Evolutionary conservation across 2,329 filamentous ascomycete genomes (phyloP).

Genomic region (Aciculosporium take): DNA sequence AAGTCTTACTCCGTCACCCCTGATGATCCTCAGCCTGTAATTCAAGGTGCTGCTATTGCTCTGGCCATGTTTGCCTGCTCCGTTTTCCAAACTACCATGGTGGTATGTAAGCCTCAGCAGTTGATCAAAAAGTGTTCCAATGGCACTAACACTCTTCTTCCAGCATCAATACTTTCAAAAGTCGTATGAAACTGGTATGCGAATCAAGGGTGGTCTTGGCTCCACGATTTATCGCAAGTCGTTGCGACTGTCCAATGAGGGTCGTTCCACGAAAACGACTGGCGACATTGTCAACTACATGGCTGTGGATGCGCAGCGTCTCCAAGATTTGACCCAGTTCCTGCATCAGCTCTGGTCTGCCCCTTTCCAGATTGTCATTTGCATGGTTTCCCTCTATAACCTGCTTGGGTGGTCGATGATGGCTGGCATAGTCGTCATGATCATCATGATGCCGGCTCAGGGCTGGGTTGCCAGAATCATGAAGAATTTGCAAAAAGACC

Average conservation of each 20-base stretch:
- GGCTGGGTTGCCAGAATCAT: slow-evolving; percentile 82
- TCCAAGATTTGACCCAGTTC: slow-evolving; percentile 90
- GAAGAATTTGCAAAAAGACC: slow-evolving; percentile 85
- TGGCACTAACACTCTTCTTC: neutral
- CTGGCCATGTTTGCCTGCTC: slow-evolving; percentile 86
- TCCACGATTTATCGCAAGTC: slow-evolving; percentile 90
- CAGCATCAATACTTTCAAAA: slow-evolving; percentile 92
- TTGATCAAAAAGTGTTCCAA: neutral
- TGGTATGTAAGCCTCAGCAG: slow-evolving; percentile 28
- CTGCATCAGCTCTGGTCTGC: slow-evolving; percentile 93
- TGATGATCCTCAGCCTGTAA: slow-evolving; percentile 55
- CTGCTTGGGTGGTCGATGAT: slow-evolving; percentile 94
- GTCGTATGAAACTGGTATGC: slow-evolving; percentile 90
- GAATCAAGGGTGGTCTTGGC: slow-evolving; percentile 80
- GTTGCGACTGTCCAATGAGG: slow-evolving; percentile 82
- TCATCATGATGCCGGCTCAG: slow-evolving; percentile 94
- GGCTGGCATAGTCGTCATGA: slow-evolving; percentile 86
- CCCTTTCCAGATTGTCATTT: slow-evolving; percentile 88
- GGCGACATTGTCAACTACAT: slow-evolving; percentile 99
- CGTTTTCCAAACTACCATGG: slow-evolving; percentile 69
- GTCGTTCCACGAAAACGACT: slow-evolving; percentile 73
- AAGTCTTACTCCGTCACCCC: slow-evolving; percentile 50
- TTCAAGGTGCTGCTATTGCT: slow-evolving; percentile 76
- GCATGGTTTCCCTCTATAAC: slow-evolving; percentile 91
- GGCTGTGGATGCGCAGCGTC: slow-evolving; percentile 91